phyloP scores from a whole-genome alignment of 805 yeast species.

The Myxozyma neotropica region DNA sequence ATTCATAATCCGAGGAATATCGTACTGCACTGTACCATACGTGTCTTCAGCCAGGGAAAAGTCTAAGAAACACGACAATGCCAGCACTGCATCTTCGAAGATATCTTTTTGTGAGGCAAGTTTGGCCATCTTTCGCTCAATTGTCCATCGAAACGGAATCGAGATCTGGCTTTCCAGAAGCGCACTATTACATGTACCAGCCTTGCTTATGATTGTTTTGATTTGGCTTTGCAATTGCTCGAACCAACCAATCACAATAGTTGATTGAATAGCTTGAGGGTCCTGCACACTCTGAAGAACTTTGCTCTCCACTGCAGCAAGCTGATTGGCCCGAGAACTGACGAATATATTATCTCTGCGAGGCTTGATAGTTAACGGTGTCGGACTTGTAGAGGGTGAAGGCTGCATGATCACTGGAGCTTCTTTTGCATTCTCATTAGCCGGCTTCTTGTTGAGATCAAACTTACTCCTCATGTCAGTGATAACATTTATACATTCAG shows the following conservation, averaged over 20 bases:
- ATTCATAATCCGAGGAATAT: conserved; percentile 42
- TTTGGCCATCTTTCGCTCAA: conserved; percentile 37
- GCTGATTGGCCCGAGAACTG: conserved; percentile 6
- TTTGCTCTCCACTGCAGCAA: conserved; percentile 17
- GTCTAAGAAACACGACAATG: conserved; percentile 41
- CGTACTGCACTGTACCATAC: conserved; percentile 48
- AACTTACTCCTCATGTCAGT: conserved; percentile 22
- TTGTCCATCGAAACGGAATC: conserved; percentile 42
- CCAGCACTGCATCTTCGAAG: conserved; percentile 39
- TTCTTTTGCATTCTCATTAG: background rate
- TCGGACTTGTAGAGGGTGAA: conserved; percentile 7
- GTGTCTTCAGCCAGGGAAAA: conserved; percentile 45
- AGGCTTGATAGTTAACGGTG: conserved; percentile 21
- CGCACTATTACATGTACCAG: conserved; percentile 1
- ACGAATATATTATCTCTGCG: conserved; percentile 27
- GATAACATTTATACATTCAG: conserved; percentile 36
- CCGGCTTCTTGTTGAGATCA: background rate
- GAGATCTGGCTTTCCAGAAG: conserved; percentile 40
- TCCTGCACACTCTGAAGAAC: conserved; percentile 37
- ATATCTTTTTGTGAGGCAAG: conserved; percentile 39
- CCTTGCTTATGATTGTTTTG: background rate
- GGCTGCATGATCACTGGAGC: background rate
- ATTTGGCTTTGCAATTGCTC: conserved; percentile 6
- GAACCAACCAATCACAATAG: conserved; percentile 27
- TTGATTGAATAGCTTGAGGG: conserved; percentile 36